These are phyloP conservation scores for Triadica sebifera DNA, from an alignment of 345 rosid genomes.

Conservation along the genomic window DNA sequence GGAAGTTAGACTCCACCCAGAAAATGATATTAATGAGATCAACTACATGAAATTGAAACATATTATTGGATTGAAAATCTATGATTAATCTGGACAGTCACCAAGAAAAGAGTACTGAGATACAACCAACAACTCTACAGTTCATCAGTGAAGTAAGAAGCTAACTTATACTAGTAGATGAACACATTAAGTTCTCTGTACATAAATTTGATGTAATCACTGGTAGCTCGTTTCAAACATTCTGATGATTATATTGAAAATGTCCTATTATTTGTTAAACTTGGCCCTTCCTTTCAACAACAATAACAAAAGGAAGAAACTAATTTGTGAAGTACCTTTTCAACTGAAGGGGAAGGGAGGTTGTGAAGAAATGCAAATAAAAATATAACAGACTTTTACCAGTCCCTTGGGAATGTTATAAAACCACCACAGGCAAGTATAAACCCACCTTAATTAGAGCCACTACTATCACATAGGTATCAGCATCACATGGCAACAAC, in stretches of 20 bases:
- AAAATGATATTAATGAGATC: not conserved
- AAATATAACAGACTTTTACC: not conserved
- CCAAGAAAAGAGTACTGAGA: no score
- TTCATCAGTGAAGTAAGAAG: not conserved
- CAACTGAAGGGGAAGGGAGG: not conserved
- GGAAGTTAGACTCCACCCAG: not conserved
- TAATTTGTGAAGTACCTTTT: conserved; percentile 1
- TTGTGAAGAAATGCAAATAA: not conserved
- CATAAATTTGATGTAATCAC: not conserved
- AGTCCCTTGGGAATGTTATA: not conserved
- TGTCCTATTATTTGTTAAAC: not conserved
- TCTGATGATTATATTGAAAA: not conserved
- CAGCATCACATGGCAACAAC: not conserved
- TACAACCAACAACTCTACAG: not conserved
- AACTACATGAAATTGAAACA: not conserved
- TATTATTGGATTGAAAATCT: not conserved
- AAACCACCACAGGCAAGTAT: not conserved
- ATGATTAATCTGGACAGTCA: not conserved
- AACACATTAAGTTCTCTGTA: not conserved
- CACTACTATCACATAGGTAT: no score
- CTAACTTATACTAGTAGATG: not conserved
- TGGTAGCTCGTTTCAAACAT: not conserved
- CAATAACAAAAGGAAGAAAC: not conserved
- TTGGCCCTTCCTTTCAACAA: not conserved
- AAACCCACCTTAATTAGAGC: no score